Conservation (phyloP, 176 grass and related monocot genomes). For the Neostapfia colusana region DNA sequence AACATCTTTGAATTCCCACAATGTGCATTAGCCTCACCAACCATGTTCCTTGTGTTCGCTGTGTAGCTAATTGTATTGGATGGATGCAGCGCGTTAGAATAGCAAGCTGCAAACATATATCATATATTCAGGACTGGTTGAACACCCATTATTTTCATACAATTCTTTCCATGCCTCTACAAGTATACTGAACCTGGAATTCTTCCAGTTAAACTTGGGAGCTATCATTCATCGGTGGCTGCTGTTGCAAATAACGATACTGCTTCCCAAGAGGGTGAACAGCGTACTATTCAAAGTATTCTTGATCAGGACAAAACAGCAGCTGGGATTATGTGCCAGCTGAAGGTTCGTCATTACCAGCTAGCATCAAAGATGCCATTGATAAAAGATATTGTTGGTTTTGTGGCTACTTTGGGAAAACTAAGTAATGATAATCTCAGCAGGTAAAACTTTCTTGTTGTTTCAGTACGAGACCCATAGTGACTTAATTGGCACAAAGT, state of each 20-base stretch:
- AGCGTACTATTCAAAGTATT: constrained; percentile 53
- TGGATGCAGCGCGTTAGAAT: neutral
- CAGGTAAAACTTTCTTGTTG: constrained; percentile 54
- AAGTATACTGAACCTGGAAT: constrained; percentile 16
- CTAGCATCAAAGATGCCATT: constrained; percentile 40
- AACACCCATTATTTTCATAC: neutral
- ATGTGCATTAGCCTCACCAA: neutral
- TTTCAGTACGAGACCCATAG: constrained; percentile 17
- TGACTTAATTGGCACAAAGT: constrained; percentile 16
- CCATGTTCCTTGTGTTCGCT: too few relatives aligned
- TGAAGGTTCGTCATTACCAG: constrained; percentile 44
- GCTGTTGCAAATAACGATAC: constrained; percentile 43
- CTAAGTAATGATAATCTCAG: constrained; percentile 72
- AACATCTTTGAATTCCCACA: neutral
- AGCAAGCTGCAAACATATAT: neutral
- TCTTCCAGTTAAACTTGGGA: constrained; percentile 63
- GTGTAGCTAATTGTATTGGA: neutral
- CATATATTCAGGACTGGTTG: neutral
- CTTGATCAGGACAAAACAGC: constrained; percentile 50
- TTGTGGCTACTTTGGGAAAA: constrained; percentile 78
- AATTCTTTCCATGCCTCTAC: neutral
- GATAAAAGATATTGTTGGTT: constrained; percentile 68
- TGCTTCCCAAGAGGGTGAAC: constrained; percentile 52
- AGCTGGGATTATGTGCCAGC: constrained; percentile 59
- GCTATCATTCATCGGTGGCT: constrained; percentile 45